These are phyloP conservation scores for Tillandsia fasciculata DNA, from an alignment of 176 grass and related monocot genomes.

Conservation along the genomic window DNA sequence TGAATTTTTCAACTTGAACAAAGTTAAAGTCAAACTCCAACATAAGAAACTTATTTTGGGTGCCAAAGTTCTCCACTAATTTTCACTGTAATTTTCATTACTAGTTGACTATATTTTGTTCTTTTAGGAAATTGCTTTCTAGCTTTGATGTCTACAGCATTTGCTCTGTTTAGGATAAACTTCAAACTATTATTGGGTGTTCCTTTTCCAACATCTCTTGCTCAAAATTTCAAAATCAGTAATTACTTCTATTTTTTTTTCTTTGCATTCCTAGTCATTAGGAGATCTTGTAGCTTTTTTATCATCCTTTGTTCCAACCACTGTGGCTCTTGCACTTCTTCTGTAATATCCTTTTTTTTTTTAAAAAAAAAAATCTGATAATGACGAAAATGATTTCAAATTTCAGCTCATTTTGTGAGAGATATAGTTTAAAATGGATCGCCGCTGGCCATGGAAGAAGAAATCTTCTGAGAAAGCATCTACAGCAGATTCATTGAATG, in stretches of 20 bases:
- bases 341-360: neutral
- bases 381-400: neutral
- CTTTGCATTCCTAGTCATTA: neutral
- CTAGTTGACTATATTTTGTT: neutral
- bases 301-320: neutral
- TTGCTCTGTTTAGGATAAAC: neutral
- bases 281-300: neutral
- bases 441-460: conserved; percentile 99
- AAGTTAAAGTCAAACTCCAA: neutral
- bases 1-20: neutral
- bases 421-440: conserved; percentile 50
- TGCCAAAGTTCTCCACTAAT: neutral
- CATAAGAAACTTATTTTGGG: neutral
- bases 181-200: neutral
- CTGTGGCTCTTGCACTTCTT: conserved; percentile 10
- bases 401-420: conserved; percentile 9
- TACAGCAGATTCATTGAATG: conserved; percentile 23
- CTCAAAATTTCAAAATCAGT: neutral
- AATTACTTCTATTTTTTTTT: neutral
- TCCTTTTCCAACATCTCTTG: neutral
- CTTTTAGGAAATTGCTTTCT: neutral
- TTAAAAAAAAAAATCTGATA: conserved; percentile 2
- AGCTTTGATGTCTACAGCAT: neutral
- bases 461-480: conserved; percentile 88
- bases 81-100: neutral